Conservation (phyloP, 345 rosid species). For the Populus davidiana region DNA sequence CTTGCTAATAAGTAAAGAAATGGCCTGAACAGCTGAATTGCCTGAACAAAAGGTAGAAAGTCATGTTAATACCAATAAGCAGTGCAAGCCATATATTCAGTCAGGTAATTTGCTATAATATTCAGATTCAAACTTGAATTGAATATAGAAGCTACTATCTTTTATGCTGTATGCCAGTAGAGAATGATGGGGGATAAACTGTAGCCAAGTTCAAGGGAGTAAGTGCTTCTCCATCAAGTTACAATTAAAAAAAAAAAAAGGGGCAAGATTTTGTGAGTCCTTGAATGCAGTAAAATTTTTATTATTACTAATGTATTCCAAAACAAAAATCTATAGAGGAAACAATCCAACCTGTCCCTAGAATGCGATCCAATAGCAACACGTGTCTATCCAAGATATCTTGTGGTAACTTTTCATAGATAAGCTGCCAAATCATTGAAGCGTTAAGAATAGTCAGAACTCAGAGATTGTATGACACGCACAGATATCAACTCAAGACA, state of each 20-base stretch:
- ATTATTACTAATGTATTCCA: background rate
- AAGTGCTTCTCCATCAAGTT: background rate
- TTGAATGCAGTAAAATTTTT: too few species aligned
- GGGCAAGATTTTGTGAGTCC: background rate
- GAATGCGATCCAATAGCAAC: slow-evolving; percentile 84
- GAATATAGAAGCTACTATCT: background rate
- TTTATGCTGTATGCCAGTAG: too few species aligned
- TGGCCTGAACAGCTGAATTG: slow-evolving; percentile 94
- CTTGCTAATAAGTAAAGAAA: slow-evolving; percentile 71
- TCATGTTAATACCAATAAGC: slow-evolving; percentile 21
- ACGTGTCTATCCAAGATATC: slow-evolving; percentile 95
- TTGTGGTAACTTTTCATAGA: slow-evolving; percentile 86
- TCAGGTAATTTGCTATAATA: background rate
- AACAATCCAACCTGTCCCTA: slow-evolving; percentile 76
- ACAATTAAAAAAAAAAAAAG: background rate
- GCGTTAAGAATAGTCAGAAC: slow-evolving; percentile 14
- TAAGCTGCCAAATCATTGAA: slow-evolving; percentile 49
- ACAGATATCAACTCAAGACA: background rate
- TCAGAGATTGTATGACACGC: background rate
- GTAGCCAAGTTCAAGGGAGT: background rate
- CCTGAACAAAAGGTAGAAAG: slow-evolving; percentile 44
- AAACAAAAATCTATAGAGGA: background rate
- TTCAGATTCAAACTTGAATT: background rate
- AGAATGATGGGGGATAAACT: too few species aligned
- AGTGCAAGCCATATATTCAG: background rate